Percentiles rank a stretch among this genome's conserved stretches.
Conservation (phyloP, 202 grass and related monocot species). For the Brachypodium distachyon region DNA sequence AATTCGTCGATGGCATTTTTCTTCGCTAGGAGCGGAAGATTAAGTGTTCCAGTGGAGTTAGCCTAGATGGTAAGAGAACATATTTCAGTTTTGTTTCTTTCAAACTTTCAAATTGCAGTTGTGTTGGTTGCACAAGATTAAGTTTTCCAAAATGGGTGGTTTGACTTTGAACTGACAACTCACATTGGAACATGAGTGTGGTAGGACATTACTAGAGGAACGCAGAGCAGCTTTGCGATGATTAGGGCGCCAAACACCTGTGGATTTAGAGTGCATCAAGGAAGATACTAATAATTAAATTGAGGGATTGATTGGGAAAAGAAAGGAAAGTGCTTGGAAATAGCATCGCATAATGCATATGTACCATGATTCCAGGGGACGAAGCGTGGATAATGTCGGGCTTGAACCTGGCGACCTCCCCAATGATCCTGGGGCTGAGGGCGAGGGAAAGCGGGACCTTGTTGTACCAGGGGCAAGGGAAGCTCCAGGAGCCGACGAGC, state of each 20-base stretch:
- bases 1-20: neutral
- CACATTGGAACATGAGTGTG: conserved; percentile 92
- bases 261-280: too few species aligned
- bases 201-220: conserved; percentile 84
- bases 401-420: conserved; percentile 70
- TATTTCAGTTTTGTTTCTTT: neutral
- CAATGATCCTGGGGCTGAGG: conserved; percentile 77
- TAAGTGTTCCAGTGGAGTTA: neutral
- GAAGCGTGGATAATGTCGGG: conserved; percentile 86
- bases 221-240: conserved; percentile 77
- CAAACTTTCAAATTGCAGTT: neutral
- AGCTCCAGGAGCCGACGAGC: conserved; percentile 84
- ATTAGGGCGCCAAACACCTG: conserved; percentile 79
- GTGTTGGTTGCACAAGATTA: neutral
- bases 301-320: neutral
- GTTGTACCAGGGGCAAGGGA: conserved; percentile 82
- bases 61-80: neutral
- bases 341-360: too few species aligned
- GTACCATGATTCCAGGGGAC: conserved; percentile 88
- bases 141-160: neutral
- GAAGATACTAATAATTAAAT: too few species aligned
- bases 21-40: neutral
- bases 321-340: neutral
- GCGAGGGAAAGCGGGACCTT: conserved; percentile 76
- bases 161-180: neutral